Base-by-base conservation (phyloP, 129 eudicot genomes). In the Silybum marianum region DNA sequence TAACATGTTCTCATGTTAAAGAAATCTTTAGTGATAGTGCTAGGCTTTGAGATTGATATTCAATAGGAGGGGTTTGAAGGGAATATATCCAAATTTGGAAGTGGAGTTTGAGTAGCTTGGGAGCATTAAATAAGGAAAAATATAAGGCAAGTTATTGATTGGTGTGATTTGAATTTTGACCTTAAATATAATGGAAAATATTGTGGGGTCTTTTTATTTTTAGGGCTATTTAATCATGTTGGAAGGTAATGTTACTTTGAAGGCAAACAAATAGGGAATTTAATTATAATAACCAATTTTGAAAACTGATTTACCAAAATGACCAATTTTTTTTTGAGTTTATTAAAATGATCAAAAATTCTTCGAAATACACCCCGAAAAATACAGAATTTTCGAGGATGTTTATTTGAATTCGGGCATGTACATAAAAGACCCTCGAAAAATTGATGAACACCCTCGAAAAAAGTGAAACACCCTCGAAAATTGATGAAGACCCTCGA, bases 81-180 rank as follows among this genome's bases (percentile, higher is more conserved):
- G 26, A 62, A 63, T 80, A 73, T 77, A 84, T 79, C 76, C 39
- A 22, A 72, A 84, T 28, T 28, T 79, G 68, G 73, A 80, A 84
- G 80, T 79, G 80, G 84, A 36, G 87, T 68, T 84, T 79, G 84
- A 79, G 87, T 84, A 84, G 70, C 87, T 84, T 84, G 72, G 66
- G 84, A 79, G 87, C 84, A 84, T 73, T 73, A 38, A n/a, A 65
- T 78, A 40, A 66, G 71, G 70, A 67, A 73, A 84, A 69, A 65
- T 83, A n/a, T 9, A 84, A 84, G 87, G 80, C 87, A 84, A 84
- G 87, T 79, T 79, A 73, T 19, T 19, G 73, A 78, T 36, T 58
- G 62, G 71, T 36, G 13, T 79, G 84, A 79, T 84, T 79, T 73
- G 19, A 69, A 46, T 48, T 30, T 23, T 67, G 79, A 79, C 83